Percentiles rank a stretch among this genome's conserved stretches.
Conservation (phyloP, 257 asterid genomes). For the Ligustrum vulgare region DNA sequence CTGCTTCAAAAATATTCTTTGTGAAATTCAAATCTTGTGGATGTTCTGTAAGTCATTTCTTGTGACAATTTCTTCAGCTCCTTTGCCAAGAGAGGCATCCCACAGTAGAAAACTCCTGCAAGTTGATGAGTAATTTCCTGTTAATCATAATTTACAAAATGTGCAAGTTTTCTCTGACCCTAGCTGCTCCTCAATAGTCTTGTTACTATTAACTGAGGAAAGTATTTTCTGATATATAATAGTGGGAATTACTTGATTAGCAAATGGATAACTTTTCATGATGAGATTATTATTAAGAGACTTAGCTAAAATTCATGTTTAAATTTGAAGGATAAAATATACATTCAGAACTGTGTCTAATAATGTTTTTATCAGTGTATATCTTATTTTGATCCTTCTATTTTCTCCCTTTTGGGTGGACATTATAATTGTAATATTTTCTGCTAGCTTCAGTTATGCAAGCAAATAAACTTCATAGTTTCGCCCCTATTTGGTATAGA, state of each 20-base stretch:
- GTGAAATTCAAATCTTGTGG: constrained; percentile 79
- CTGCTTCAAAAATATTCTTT: constrained; percentile 65
- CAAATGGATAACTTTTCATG: background rate
- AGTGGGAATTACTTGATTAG: background rate
- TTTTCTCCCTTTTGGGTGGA: background rate
- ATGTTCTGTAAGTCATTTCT: constrained; percentile 68
- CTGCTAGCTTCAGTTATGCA: background rate
- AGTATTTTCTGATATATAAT: background rate
- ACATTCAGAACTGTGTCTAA: background rate
- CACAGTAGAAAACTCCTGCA: constrained; percentile 83
- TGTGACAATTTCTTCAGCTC: constrained; percentile 70
- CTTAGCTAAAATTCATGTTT: background rate
- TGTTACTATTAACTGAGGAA: background rate
- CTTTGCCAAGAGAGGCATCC: constrained; percentile 76
- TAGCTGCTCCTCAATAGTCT: background rate
- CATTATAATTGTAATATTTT: background rate
- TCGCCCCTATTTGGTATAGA: too few species aligned
- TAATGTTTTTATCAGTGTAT: background rate
- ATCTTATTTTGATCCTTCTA: background rate
- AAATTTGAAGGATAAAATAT: background rate
- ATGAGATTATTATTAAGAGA: background rate
- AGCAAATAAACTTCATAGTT: background rate
- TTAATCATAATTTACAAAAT: background rate
- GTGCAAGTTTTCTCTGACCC: background rate
- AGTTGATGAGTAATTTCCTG: background rate